Evolutionary conservation across 2,329 filamentous ascomycete genomes (phyloP), one percentile per base, ranked within the genome.

Genomic region (Ophiosphaerella narmari): DNA sequence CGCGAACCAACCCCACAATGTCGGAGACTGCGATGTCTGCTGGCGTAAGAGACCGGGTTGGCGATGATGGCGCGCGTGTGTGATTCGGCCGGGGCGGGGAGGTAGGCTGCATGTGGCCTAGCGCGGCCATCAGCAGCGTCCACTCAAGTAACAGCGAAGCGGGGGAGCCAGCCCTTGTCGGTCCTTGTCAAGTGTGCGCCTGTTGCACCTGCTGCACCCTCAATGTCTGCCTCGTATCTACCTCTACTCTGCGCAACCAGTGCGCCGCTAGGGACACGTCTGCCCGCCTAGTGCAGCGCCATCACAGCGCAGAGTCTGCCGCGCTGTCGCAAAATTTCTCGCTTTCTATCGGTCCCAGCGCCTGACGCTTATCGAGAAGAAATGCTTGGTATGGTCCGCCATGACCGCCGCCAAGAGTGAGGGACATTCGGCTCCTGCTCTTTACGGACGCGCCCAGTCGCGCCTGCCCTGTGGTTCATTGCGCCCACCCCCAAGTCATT

Each of bases 401-500:
- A 43, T 43, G 41, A 43, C 41, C 33, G 26, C 21, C 9, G 41
- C 41, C 41, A 43, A 43, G 41, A 32, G 9, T 21, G 16, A 33
- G 35, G 16, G 7, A 36, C n/a, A 18, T 35, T 36, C 36, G 12
- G 41, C 41, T 36, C 41, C 41, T 43, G 31, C 41, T 34, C 13
- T 16, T 43, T 43, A 13, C 21, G 33, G 41, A n/a, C 21, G 36
- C 18, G 41, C 41, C 41, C 16, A 43, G 41, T 32, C 41, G 16
- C 21, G 35, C 41, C 4, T 26, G 24, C 32, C 41, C 33, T 43
- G 41, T 13, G 12, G 16, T 7, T 31, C 14, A 26, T 32, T 29
- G 34, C 34, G 18, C n/a, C 34, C 52, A 47, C 48, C 50, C 46
- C 45, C 43, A 45, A 49, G 40, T 41, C 39, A 44, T 49, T 47